Percentiles rank a stretch among this genome's conserved stretches.
These are phyloP conservation scores for Cryptosporidium muris DNA, from an alignment of 169 alveolate genomes.

Conservation along the genomic window DNA sequence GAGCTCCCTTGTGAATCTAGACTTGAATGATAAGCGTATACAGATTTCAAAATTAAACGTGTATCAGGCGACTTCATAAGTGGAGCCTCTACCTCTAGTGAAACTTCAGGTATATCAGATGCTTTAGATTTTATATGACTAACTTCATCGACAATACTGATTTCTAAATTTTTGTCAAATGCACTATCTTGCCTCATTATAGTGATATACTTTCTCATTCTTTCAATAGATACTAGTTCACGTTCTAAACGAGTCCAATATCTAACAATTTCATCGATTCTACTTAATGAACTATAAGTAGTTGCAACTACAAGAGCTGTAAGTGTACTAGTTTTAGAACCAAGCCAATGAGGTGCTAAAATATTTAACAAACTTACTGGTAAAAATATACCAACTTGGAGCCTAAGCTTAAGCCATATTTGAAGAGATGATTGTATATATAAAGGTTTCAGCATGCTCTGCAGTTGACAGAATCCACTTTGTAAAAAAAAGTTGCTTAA, in stretches of 20 bases:
- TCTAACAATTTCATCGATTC: conserved; percentile 66
- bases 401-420: conserved; percentile 45
- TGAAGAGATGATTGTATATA: conserved; percentile 54
- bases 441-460: conserved; percentile 44
- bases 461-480: conserved; percentile 44
- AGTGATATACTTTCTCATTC: conserved; percentile 42
- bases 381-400: conserved; percentile 51
- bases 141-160: background rate
- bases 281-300: conserved; percentile 32
- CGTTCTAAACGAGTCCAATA: conserved; percentile 58
- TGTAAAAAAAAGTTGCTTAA: conserved; percentile 31
- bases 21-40: conserved; percentile 32
- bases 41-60: conserved; percentile 32
- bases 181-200: conserved; percentile 18
- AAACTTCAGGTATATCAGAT: background rate
- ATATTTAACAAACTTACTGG: conserved; percentile 55
- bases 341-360: conserved; percentile 20
- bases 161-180: background rate
- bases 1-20: conserved; percentile 2
- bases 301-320: conserved; percentile 47
- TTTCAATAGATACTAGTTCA: conserved; percentile 59
- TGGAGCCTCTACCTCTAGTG: background rate
- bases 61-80: background rate
- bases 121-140: background rate
- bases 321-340: conserved; percentile 7